Evolutionary conservation across 2,329 filamentous ascomycete genomes (phyloP).

Genomic region (Aspergillus fructus): DNA sequence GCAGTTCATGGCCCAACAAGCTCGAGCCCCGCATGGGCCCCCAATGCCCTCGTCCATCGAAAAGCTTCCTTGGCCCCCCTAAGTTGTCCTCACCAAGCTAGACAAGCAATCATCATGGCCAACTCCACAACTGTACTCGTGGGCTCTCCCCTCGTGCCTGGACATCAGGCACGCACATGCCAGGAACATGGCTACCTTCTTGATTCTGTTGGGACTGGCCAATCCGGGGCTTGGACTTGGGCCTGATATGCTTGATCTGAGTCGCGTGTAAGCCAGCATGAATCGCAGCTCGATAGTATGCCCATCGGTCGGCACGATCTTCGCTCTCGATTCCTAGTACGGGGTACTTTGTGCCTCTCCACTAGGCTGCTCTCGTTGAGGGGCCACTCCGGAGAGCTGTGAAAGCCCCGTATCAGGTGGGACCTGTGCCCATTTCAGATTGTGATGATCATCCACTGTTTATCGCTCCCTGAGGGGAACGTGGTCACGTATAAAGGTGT

Average conservation of each 20-base stretch:
- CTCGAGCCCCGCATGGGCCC: not conserved
- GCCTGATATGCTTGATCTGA: not conserved
- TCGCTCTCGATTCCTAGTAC: not conserved
- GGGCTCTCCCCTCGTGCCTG: not conserved
- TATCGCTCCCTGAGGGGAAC: not conserved
- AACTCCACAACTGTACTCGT: not conserved
- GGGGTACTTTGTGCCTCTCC: not conserved
- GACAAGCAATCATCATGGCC: slow-evolving; percentile 15
- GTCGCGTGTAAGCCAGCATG: slow-evolving; percentile 1
- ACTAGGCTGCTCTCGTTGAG: not conserved
- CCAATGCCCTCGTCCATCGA: not conserved
- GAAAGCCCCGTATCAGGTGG: slow-evolving; percentile 3
- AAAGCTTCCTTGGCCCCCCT: slow-evolving; percentile 11
- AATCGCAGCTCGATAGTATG: slow-evolving; percentile 1
- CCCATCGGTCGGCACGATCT: slow-evolving; percentile 4
- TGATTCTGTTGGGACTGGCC: not conserved
- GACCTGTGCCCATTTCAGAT: not conserved
- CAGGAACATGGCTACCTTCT: not conserved
- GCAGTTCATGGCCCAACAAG: slow-evolving; percentile 1
- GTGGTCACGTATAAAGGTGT: slow-evolving; percentile 27
- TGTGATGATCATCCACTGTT: not conserved
- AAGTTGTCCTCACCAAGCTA: not conserved
- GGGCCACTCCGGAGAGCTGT: not conserved
- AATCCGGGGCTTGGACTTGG: not conserved
- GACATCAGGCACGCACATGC: not conserved